phyloP scores from a whole-genome alignment of 139 green algal species.

The Ettlia oleoabundans region DNA sequence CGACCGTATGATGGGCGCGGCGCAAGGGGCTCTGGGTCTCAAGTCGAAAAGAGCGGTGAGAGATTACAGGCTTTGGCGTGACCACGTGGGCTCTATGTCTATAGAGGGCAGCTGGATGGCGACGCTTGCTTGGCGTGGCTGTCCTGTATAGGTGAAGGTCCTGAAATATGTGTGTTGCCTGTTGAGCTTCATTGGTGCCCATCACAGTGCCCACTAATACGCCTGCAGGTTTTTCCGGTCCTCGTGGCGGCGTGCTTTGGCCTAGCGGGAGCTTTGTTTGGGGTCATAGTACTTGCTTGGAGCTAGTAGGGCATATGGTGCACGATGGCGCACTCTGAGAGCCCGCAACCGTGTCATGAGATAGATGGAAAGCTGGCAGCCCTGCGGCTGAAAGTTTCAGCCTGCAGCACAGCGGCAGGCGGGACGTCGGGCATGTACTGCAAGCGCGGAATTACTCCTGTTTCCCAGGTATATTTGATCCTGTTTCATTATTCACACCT shows the following conservation, averaged over 20 bases:
- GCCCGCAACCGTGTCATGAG: neutral
- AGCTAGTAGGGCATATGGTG: neutral
- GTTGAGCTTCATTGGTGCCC: too few species aligned
- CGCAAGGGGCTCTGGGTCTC: slow-evolving; percentile 8
- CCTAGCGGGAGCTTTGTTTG: slow-evolving; percentile 20
- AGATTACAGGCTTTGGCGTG: too few species aligned
- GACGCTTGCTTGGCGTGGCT: neutral
- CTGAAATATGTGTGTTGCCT: neutral
- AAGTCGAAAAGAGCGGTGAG: slow-evolving; percentile 11
- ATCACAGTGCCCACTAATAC: neutral
- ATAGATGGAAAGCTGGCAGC: neutral
- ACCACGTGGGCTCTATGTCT: too few species aligned
- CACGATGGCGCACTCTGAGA: neutral
- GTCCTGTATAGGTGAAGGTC: neutral
- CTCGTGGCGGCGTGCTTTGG: slow-evolving; percentile 24
- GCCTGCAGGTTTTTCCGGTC: slow-evolving; percentile 25
- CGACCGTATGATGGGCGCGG: slow-evolving; percentile 17
- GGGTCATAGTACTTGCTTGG: slow-evolving; percentile 2
- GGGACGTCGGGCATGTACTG: too few species aligned
- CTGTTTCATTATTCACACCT: too few species aligned
- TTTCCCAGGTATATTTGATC: too few species aligned
- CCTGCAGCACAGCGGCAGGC: neutral
- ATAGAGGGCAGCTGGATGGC: too few species aligned
- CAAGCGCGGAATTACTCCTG: too few species aligned
- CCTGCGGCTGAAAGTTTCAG: too few species aligned